Evolutionary conservation across 139 green algal species (phyloP), one percentile per base, ranked within the genome.

Genomic region (Chlamydomonas asymmetrica): DNA sequence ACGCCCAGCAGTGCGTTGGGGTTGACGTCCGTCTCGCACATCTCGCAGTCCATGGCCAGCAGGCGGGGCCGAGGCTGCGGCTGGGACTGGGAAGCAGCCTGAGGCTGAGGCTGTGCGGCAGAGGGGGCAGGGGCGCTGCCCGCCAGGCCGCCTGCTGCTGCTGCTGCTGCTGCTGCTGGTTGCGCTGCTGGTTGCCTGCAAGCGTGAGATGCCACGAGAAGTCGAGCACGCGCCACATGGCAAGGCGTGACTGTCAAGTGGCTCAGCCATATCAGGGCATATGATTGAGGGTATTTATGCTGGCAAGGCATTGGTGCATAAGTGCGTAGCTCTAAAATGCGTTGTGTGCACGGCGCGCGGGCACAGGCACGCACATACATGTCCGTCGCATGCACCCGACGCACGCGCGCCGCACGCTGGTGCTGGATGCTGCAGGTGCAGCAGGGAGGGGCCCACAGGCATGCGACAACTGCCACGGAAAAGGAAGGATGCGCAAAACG

Each of bases 1-100:
- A 92, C 38, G 23, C 79, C 62, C 48, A 88, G 61, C 43, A 92
- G 80, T 25, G 73, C 78, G 18, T 81, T 76, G 22, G 59, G 34
- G 48, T 78, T 75, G 0, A 45, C 60, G 23, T 79, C 72, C 20
- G 83, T 87, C n/a, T 72, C 79, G 63, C 83, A 89, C 88, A 92
- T 92, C 83, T 92, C 88, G 63, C 87, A 92, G 57, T 92, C 87
- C 35, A 92, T 29, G 0, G 75, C 83, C 35, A 90, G 72, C 57
- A 92, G 73, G 5, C 52, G 61, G 2, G 76, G 76, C 41, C 34
- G 54, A n/a, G 38, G 45, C 13, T 16, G 18, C 45, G 45, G 45
- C 18, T 52, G 45, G 13, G 45, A 52, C 13, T 52, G 45, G 13
- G 45, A 16, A 25, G 45, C 45, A 16, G 45, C 18, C 13, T 52